phyloP scores from a whole-genome alignment of 129 eudicot species.

The Artemisia annua region DNA sequence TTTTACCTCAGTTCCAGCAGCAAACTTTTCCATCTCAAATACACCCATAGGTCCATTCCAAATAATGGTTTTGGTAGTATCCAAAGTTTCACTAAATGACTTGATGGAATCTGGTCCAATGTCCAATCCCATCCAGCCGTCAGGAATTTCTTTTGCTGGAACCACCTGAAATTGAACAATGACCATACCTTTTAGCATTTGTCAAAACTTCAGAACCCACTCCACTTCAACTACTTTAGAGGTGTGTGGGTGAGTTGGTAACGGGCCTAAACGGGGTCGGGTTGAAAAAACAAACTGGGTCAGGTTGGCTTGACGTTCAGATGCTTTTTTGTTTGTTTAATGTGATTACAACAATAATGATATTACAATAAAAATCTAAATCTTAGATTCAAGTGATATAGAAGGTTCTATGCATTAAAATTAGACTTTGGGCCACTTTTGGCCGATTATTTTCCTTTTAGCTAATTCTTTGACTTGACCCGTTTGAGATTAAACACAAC shows the following conservation, averaged over 20 bases:
- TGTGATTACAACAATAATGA: background rate
- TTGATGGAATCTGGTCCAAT: constrained; percentile 91
- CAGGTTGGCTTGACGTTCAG: too few species aligned
- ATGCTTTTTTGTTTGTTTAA: too few species aligned
- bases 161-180: constrained; percentile 50
- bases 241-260: too few species aligned
- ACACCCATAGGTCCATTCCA: constrained; percentile 99
- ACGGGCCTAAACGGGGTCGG: too few species aligned
- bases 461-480: background rate
- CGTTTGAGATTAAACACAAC: background rate
- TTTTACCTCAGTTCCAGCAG: constrained; percentile 88
- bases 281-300: too few species aligned
- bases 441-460: too few species aligned
- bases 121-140: constrained; percentile 98
- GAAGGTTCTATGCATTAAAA: background rate
- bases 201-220: too few species aligned
- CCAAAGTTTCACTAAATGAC: constrained; percentile 73
- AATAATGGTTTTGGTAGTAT: constrained; percentile 79
- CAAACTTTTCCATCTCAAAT: constrained; percentile 92
- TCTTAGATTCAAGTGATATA: background rate
- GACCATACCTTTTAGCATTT: background rate
- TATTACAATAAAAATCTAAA: background rate
- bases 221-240: too few species aligned
- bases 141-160: constrained; percentile 79
- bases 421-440: background rate